phyloP scores from a whole-genome alignment of 1,284 basidiomycete genomes.

The Pascua sp. region DNA sequence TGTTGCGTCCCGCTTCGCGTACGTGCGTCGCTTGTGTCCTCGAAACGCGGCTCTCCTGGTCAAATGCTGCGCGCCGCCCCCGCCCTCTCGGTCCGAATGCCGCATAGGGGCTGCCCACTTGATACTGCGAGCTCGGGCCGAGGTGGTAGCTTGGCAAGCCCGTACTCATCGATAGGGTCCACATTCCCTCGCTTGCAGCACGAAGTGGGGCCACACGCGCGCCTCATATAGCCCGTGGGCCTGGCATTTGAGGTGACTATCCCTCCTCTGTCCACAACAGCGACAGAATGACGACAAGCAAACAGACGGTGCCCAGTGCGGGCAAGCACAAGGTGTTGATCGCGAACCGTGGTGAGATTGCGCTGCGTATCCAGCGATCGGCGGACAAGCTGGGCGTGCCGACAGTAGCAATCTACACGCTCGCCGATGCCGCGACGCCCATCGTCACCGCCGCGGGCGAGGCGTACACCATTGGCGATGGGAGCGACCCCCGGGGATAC shows the following conservation, averaged over 20 bases:
- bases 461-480: constrained; percentile 46
- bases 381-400: constrained; percentile 81
- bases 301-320: constrained; percentile 4
- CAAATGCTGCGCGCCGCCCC: too few relatives aligned
- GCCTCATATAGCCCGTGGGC: too few relatives aligned
- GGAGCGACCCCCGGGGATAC: constrained; percentile 52
- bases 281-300: background rate
- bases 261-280: background rate
- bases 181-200: too few relatives aligned
- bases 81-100: too few relatives aligned
- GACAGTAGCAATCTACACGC: constrained; percentile 86
- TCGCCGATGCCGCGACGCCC: constrained; percentile 71
- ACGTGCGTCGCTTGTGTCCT: too few relatives aligned
- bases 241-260: background rate
- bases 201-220: too few relatives aligned
- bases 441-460: constrained; percentile 60
- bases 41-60: too few relatives aligned
- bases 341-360: constrained; percentile 90
- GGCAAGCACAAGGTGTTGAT: constrained; percentile 66
- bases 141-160: too few relatives aligned
- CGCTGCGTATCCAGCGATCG: constrained; percentile 85
- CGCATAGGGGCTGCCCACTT: too few relatives aligned
- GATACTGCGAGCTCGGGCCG: too few relatives aligned
- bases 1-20: too few relatives aligned
- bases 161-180: too few relatives aligned